phyloP scores from a whole-genome alignment of 768 basidiomycete genomes.

The Rubroboletus pulcherrimus region DNA sequence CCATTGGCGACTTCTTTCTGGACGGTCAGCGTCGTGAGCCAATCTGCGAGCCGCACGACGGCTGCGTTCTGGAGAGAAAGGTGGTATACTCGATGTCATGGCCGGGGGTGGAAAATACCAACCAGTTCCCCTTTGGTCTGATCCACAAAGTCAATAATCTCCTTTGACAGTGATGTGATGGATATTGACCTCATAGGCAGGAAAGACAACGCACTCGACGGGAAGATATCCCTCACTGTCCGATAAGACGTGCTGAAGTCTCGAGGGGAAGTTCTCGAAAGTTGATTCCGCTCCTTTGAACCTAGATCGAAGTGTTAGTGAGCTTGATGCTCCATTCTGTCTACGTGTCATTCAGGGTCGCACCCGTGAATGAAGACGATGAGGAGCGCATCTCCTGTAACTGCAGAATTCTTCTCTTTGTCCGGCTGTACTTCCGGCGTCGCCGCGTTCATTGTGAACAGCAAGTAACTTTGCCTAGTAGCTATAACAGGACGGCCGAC shows the following conservation, averaged over 20 bases:
- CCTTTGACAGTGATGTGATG: neutral
- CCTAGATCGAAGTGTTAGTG: constrained; percentile 22
- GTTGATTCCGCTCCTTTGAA: constrained; percentile 66
- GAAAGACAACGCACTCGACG: constrained; percentile 80
- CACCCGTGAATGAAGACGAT: constrained; percentile 81
- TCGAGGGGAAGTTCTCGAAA: constrained; percentile 73
- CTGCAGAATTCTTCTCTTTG: constrained; percentile 1
- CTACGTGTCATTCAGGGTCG: constrained; percentile 11
- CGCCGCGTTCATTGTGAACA: constrained; percentile 10
- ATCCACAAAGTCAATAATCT: constrained; percentile 12
- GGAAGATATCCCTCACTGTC: constrained; percentile 53
- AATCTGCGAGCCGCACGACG: constrained; percentile 83
- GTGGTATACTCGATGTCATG: neutral
- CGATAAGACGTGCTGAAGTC: constrained; percentile 72
- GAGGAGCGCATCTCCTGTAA: constrained; percentile 48
- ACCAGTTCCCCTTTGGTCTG: constrained; percentile 92
- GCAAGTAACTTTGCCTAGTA: neutral
- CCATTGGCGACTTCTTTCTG: constrained; percentile 76
- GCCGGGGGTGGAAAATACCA: constrained; percentile 25
- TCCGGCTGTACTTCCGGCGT: constrained; percentile 6
- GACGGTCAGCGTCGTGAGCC: constrained; percentile 88
- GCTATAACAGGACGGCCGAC: constrained; percentile 11
- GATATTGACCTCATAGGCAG: constrained; percentile 72
- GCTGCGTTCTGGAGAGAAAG: constrained; percentile 58
- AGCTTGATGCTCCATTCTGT: neutral